These are phyloP conservation scores for Ascocoryne sarcoides DNA, from an alignment of 2,329 filamentous ascomycete species.

Conservation along the genomic window DNA sequence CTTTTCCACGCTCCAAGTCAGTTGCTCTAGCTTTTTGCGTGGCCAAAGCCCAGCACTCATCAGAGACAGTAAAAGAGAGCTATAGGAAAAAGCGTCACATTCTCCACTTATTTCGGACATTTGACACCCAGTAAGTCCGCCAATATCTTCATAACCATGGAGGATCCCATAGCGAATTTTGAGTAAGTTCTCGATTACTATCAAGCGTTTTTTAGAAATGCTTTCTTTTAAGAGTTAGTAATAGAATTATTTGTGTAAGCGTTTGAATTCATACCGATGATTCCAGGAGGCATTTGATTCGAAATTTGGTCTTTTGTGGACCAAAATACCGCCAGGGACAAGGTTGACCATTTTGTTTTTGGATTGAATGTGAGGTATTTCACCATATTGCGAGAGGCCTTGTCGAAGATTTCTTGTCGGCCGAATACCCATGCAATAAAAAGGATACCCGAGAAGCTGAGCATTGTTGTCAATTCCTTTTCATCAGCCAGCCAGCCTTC, in stretches of 20 bases:
- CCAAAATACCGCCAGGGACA: background rate
- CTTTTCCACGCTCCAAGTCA: no score
- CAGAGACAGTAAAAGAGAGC: background rate
- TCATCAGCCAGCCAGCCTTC: conserved; percentile 5
- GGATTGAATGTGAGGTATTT: no score
- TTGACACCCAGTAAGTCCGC: no score
- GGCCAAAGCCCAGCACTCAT: background rate
- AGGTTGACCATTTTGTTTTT: no score
- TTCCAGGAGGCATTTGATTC: background rate
- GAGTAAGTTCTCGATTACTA: background rate
- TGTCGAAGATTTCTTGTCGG: background rate
- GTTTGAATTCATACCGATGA: background rate
- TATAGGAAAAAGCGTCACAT: background rate
- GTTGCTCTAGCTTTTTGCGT: no score
- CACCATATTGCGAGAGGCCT: background rate
- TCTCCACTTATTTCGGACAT: background rate
- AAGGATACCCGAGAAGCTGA: background rate
- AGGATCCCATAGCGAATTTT: background rate
- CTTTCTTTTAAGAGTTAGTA: background rate
- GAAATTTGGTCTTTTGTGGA: background rate
- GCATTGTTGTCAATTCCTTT: background rate
- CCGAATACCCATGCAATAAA: background rate
- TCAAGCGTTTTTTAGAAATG: background rate
- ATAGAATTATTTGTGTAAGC: background rate
- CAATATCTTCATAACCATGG: background rate